Evolutionary conservation across 2,329 filamentous ascomycete genomes (phyloP).

Genomic region (Hymenoscyphus repandus): DNA sequence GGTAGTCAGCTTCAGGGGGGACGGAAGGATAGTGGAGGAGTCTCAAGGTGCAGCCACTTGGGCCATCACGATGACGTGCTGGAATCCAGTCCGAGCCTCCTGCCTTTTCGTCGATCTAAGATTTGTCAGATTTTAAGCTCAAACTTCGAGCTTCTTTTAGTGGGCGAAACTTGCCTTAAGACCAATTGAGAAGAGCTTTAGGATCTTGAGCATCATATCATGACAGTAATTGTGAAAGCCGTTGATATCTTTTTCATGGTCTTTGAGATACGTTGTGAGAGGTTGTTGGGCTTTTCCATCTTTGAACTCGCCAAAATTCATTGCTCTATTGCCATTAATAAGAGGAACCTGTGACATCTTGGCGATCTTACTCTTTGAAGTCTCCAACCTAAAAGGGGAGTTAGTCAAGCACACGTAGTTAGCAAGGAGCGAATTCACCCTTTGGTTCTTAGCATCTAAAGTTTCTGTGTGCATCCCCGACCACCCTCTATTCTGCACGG

Average conservation of each 20-base stretch:
- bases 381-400: conserved; percentile 58
- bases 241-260: conserved; percentile 55
- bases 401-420: neutral
- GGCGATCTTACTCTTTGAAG: conserved; percentile 69
- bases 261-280: conserved; percentile 59
- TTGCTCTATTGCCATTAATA: conserved; percentile 53
- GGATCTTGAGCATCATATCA: conserved; percentile 64
- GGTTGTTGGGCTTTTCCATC: conserved; percentile 66
- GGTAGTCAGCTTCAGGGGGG: conserved; percentile 36
- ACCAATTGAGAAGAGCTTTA: conserved; percentile 73
- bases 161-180: conserved; percentile 47
- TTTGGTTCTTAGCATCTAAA: conserved; percentile 76
- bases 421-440: conserved; percentile 42
- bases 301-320: conserved; percentile 82
- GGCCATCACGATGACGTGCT: conserved; percentile 52
- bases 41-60: conserved; percentile 47
- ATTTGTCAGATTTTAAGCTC: conserved; percentile 12
- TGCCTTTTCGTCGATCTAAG: conserved; percentile 20
- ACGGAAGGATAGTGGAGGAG: conserved; percentile 66
- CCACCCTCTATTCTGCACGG: conserved; percentile 82
- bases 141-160: neutral
- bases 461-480: conserved; percentile 82
- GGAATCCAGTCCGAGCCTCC: conserved; percentile 42
- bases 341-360: neutral
- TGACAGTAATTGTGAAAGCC: conserved; percentile 69